Evolutionary conservation across 1,284 basidiomycete genomes (phyloP), one percentile per base, ranked within the genome.

Genomic region (Cryptococcus sp.): DNA sequence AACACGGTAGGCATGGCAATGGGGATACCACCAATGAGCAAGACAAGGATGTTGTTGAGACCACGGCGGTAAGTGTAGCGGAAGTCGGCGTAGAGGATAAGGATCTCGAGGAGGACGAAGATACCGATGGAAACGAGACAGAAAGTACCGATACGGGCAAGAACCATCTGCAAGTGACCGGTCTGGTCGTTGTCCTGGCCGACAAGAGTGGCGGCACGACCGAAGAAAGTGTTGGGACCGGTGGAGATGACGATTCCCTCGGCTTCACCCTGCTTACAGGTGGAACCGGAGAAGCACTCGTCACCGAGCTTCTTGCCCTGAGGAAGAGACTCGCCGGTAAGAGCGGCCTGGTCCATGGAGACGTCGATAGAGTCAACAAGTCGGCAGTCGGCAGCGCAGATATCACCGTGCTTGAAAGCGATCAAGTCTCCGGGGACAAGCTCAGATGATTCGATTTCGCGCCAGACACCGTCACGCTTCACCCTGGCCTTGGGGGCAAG

Each of bases 1-100:
- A 95, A 81, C 69, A 97, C 93, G 67, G 92, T 95, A 70, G 93
- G 93, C 93, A 97, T 95, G 78, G 93, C 93, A 82, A 96, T 96
- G 76, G 94, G 94, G 75, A 97, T 96, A 85, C 93, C 93, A 85
- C 93, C 91, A 82, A 97, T 96, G 85, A 97, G 85, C 78, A 96
- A 89, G 70, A 96, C 92, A 50, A 96, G 86, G 81, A 96, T 93
- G 84, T 93, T 90, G 84, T 97, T 88, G 70, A 97, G 88, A 83
- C 93, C 93, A 66, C 88, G 88, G 75, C 93, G 91, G 84, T 98
- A 98, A 52, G 74, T 80, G 84, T 90, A 95, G 59, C 83, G 84
- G 88, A 90, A 94, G 48, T 86, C 88, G 55, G 90, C 88, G 78
- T 94, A 94, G 59, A 94, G 84, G 67, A 90, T 86, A 77, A 93